A percentile compares a stretch with the other conserved stretches of the same genome.
Evolutionary conservation across 805 yeast species (phyloP).

Genomic region (Blastobotrys muscicola): DNA sequence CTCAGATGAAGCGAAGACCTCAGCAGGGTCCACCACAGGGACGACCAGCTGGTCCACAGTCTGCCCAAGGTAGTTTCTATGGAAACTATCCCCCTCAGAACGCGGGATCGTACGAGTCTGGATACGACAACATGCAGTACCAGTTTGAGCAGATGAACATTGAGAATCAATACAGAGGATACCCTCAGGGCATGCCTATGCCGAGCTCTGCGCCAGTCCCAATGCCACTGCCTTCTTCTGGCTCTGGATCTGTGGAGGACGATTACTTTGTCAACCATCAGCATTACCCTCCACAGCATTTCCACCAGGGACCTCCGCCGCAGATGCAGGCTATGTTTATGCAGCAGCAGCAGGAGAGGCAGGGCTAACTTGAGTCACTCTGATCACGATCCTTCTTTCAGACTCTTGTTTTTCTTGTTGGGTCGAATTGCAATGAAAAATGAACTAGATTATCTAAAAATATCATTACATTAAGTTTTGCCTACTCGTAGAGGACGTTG

Average conservation of each 20-base stretch:
- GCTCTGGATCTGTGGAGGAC: too few relatives aligned
- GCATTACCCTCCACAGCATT: not conserved
- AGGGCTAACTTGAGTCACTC: not conserved
- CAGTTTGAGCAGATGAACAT: constrained; percentile 11
- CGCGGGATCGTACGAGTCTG: constrained; percentile 1
- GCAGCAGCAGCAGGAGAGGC: not conserved
- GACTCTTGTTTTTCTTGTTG: too few relatives aligned
- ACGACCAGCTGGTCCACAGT: not conserved
- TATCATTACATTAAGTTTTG: too few relatives aligned
- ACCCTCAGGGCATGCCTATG: not conserved
- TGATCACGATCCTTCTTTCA: too few relatives aligned
- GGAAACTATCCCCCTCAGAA: constrained; percentile 1
- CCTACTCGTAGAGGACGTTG: too few relatives aligned
- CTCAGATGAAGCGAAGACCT: not conserved
- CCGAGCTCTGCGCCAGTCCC: too few relatives aligned
- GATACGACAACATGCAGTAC: constrained; percentile 6
- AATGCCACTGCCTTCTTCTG: too few relatives aligned
- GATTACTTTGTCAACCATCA: not conserved
- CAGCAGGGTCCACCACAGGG: not conserved
- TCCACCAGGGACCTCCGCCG: not conserved
- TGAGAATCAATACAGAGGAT: constrained; percentile 1
- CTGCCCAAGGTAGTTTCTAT: not conserved
- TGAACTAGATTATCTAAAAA: too few relatives aligned
- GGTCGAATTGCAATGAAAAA: too few relatives aligned
- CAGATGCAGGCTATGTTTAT: not conserved